Conservation (phyloP, 2,329 filamentous ascomycete species). For the Neurospora sp. region DNA sequence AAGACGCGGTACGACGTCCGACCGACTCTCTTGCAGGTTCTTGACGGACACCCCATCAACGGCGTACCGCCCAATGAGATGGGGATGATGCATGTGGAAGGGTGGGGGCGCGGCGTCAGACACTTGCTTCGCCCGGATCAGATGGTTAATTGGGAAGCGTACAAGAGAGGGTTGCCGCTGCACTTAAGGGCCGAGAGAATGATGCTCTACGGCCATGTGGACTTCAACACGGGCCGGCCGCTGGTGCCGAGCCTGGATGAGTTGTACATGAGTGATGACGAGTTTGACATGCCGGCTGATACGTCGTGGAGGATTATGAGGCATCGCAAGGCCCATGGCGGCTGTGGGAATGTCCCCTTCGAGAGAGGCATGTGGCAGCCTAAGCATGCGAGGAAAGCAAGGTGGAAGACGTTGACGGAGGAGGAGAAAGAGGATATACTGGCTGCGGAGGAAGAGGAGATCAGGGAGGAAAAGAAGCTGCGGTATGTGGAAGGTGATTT, state of each 20-base stretch:
- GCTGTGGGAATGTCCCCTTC: conserved; percentile 26
- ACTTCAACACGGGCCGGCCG: conserved; percentile 41
- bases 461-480: conserved; percentile 5
- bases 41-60: conserved; percentile 27
- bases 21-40: conserved; percentile 18
- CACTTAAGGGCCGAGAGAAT: conserved; percentile 48
- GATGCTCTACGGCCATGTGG: conserved; percentile 53
- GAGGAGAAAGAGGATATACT: conserved; percentile 29
- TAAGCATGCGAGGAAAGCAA: conserved; percentile 35
- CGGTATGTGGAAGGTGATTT: background rate
- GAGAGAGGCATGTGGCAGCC: conserved; percentile 29
- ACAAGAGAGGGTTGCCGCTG: conserved; percentile 40
- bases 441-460: conserved; percentile 21
- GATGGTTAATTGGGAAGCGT: conserved; percentile 46
- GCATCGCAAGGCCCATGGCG: conserved; percentile 12
- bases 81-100: conserved; percentile 44
- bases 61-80: conserved; percentile 43
- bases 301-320: conserved; percentile 9
- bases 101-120: conserved; percentile 39
- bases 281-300: conserved; percentile 16
- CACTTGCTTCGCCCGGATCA: conserved; percentile 49
- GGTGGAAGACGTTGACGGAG: conserved; percentile 28
- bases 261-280: conserved; percentile 41
- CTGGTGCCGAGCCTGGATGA: conserved; percentile 40
- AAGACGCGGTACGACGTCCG: conserved; percentile 48